Evolutionary conservation across 495 filamentous ascomycete genomes (phyloP).

Genomic region (Trichoderma reesei): DNA sequence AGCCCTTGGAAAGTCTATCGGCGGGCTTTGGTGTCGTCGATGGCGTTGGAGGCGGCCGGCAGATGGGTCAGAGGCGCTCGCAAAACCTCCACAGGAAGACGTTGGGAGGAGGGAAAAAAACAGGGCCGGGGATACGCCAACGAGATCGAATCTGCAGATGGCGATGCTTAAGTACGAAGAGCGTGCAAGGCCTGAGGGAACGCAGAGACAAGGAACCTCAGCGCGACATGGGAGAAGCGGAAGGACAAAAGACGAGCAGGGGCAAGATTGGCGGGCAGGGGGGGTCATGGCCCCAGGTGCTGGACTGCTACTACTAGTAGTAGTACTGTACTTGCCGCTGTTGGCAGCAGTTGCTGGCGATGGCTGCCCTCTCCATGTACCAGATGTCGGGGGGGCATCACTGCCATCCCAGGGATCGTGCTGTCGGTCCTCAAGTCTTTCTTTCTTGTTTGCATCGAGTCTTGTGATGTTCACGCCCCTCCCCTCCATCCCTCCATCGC

Average conservation of each 20-base stretch:
- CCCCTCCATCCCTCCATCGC: not conserved
- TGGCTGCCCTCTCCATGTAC: not conserved
- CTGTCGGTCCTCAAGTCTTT: not conserved
- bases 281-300: not conserved
- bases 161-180: slow-evolving; percentile 1
- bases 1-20: not conserved
- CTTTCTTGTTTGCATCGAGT: too few species aligned
- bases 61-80: not conserved
- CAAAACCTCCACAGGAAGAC: slow-evolving; percentile 1
- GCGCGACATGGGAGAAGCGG: slow-evolving; percentile 1
- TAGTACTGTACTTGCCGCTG: not conserved
- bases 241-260: not conserved
- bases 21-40: not conserved
- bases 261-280: slow-evolving; percentile 5
- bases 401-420: too few species aligned
- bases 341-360: not conserved
- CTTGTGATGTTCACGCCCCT: not conserved
- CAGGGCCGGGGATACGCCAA: slow-evolving; percentile 1
- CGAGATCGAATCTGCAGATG: slow-evolving; percentile 8
- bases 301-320: not conserved
- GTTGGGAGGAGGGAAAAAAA: not conserved
- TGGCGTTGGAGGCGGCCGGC: slow-evolving; percentile 1
- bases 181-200: not conserved
- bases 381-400: too few species aligned
- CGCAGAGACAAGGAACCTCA: too few species aligned